Evolutionary conservation across 352 stramenopile genomes (phyloP), one percentile per base, ranked within the genome.

Genomic region (Phytophthora sp.): DNA sequence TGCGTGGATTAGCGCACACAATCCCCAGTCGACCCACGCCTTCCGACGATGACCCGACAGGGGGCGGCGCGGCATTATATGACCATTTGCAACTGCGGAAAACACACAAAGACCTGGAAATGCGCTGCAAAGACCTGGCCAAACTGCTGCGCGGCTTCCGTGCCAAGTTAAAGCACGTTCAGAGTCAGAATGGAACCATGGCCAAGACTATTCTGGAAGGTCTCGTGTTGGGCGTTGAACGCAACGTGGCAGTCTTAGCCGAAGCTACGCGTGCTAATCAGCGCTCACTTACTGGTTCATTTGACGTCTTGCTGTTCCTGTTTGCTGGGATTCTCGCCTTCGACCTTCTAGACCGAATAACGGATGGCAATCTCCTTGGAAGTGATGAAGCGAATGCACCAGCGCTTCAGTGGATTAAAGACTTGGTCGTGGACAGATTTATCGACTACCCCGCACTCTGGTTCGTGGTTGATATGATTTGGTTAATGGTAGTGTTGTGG

Each of bases 271-370:
- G 88, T n/a, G 70, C 79, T 13, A 88, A 80, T 27, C 89, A 98
- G 64, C 71, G 89, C 29, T 80, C 84, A 13, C 69, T 84, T 16
- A 77, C 81, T 9, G 69, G 79, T 13, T 91, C 84, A 2, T 84
- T 98, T 29, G 90, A 98, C 57, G 73, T 98, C 4, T 50, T 98
- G 30, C 76, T 98, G 57, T 57, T 97, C 21, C 73, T 99, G 26
- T 98, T 99, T 65, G 84, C 91, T 16, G 95, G 80, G 0, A 89
- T 96, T 20, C 71, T 99, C 18, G 90, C 94, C 5, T 99, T 98
- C 74, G 91, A 98, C 31, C 68, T 98, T 20, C 80, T 99, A 12
- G 96, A 99, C 76, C 89, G 96, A 57, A 84, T 99, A 61, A 99
- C 96, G 1, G 94, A 98, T 41, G 84, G 88, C 18, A 96, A 95